Conservation (phyloP, 2,329 filamentous ascomycete species). For the Paecilomyces niveus region DNA sequence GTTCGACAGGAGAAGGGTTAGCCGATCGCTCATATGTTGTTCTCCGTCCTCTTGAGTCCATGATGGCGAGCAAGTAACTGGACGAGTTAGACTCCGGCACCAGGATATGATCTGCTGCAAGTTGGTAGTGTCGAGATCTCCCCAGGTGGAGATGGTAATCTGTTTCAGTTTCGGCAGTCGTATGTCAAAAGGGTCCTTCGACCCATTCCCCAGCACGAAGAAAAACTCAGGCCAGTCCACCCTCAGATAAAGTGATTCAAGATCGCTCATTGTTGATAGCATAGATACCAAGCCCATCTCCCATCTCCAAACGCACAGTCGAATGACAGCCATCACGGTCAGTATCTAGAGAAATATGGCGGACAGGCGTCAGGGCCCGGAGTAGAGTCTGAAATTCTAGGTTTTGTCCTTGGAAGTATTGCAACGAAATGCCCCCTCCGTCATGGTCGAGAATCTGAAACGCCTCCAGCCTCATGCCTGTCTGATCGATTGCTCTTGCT, state of each 20-base stretch:
- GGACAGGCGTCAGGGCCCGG: not conserved
- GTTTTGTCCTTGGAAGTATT: not conserved
- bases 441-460: not conserved
- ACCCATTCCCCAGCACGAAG: not conserved
- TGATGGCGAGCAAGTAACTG: not conserved
- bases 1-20: not conserved
- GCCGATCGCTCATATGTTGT: not conserved
- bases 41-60: not conserved
- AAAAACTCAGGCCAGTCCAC: not conserved
- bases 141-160: not conserved
- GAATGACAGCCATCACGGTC: not conserved
- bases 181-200: not conserved
- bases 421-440: not conserved
- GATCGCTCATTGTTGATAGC: not conserved
- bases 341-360: not conserved
- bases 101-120: not conserved
- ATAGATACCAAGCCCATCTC: not conserved
- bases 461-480: not conserved
- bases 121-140: not conserved
- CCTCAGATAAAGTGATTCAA: not conserved
- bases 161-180: not conserved
- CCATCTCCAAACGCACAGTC: not conserved
- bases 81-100: not conserved
- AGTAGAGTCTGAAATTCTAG: not conserved
- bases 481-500: not conserved